Conservation (phyloP, 1,139 yeast species). For the Saccharomyces pastorianus region DNA sequence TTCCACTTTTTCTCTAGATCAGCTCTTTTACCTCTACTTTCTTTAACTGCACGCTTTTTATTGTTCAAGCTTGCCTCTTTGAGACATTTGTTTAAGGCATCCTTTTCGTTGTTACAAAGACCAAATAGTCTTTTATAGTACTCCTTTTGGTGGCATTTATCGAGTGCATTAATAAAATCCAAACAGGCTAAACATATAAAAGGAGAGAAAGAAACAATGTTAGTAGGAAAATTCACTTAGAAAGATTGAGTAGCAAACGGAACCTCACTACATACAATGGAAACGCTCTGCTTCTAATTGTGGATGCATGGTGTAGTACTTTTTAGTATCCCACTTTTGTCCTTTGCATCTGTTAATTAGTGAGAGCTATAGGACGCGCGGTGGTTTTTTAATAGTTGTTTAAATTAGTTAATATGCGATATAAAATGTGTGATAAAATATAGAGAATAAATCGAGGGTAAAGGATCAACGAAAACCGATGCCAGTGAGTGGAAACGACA, state of each 20-base stretch:
- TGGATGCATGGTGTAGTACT: conserved; percentile 34
- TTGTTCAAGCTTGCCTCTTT: conserved; percentile 68
- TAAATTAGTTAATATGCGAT: not conserved
- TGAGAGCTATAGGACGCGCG: not conserved
- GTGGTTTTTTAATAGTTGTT: not conserved
- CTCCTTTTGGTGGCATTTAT: conserved; percentile 75
- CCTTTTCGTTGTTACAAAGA: conserved; percentile 75
- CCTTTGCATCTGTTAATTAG: not conserved
- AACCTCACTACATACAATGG: conserved; percentile 28
- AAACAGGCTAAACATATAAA: conserved; percentile 47
- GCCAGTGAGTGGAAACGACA: not conserved
- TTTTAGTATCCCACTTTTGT: not conserved
- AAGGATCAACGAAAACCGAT: not conserved
- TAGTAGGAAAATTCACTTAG: conserved; percentile 4
- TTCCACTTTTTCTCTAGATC: conserved; percentile 49
- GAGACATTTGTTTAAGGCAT: conserved; percentile 68
- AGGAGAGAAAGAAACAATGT: not conserved
- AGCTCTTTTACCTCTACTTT: conserved; percentile 31
- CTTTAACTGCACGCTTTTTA: conserved; percentile 57
- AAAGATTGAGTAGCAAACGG: not conserved
- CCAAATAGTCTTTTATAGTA: conserved; percentile 73
- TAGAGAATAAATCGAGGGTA: too few relatives aligned
- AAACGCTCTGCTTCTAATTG: conserved; percentile 37
- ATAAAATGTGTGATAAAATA: not conserved
- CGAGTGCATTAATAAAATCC: conserved; percentile 77